phyloP scores from a whole-genome alignment of 2,329 filamentous ascomycete genomes.

The Sclerotinia glacialis region DNA sequence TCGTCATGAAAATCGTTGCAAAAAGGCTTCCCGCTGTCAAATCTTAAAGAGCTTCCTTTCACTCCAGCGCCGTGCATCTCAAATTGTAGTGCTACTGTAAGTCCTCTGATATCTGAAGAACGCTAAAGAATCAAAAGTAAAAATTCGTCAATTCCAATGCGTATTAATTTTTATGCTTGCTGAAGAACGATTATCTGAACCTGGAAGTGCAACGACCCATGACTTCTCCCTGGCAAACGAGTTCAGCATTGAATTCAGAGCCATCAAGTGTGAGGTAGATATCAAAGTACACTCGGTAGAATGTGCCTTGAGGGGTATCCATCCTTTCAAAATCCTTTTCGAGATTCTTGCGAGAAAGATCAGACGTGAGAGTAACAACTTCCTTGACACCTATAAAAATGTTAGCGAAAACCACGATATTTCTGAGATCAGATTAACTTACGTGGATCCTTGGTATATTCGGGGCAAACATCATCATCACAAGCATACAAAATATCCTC shows the following conservation, averaged over 20 bases:
- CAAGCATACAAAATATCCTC: slow-evolving; percentile 97
- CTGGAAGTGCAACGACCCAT: slow-evolving; percentile 95
- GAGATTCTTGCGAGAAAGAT: slow-evolving; percentile 94
- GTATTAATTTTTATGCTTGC: slow-evolving; percentile 23
- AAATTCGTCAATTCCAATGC: slow-evolving; percentile 31
- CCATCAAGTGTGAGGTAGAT: slow-evolving; percentile 93
- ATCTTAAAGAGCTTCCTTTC: slow-evolving; percentile 7
- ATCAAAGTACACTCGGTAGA: slow-evolving; percentile 79
- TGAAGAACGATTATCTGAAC: slow-evolving; percentile 57
- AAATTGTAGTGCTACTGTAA: slow-evolving; percentile 20
- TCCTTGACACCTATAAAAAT: slow-evolving; percentile 83
- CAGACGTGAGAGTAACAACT: slow-evolving; percentile 94
- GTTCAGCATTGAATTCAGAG: slow-evolving; percentile 94
- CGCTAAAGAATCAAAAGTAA: slow-evolving; percentile 26
- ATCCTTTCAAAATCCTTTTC: slow-evolving; percentile 99
- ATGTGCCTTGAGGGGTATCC: slow-evolving; percentile 96
- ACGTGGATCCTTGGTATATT: slow-evolving; percentile 99
- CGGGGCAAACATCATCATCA: slow-evolving; percentile 95
- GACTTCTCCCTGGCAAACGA: slow-evolving; percentile 98
- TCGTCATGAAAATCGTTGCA: slow-evolving; percentile 14
- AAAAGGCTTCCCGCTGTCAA: slow-evolving; percentile 7
- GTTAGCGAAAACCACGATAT: slow-evolving; percentile 31
- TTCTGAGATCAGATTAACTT: slow-evolving; percentile 49
- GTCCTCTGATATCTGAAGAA: slow-evolving; percentile 16
- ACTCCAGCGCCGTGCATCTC: slow-evolving; percentile 16